Conservation (phyloP, 768 basidiomycete genomes). For the Russula compacta region DNA sequence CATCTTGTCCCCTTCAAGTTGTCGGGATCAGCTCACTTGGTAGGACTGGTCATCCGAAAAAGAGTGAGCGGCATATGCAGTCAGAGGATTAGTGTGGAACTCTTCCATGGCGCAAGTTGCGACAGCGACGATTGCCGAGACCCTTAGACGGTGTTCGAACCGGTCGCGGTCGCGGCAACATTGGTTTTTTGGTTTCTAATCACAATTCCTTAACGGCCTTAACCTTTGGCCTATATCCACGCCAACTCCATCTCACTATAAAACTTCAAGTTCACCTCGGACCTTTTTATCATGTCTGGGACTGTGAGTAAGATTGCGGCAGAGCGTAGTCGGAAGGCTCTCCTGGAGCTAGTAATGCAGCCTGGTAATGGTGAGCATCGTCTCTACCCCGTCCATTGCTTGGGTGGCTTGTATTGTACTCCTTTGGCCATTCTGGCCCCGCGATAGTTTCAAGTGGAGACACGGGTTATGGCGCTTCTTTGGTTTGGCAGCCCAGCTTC, state of each 20-base stretch:
- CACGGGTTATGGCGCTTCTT: not conserved
- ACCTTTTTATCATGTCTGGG: constrained; percentile 11
- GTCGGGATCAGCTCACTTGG: constrained; percentile 36
- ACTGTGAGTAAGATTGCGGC: constrained; percentile 10
- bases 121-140: not conserved
- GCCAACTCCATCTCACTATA: not conserved
- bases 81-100: not conserved
- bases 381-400: not conserved
- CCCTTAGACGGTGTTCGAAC: no score
- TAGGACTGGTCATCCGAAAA: constrained; percentile 51
- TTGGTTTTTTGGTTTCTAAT: not conserved
- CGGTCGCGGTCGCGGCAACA: not conserved
- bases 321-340: constrained; percentile 16
- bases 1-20: not conserved
- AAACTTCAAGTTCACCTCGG: not conserved
- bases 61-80: constrained; percentile 29
- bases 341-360: constrained; percentile 12
- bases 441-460: not conserved
- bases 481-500: not conserved
- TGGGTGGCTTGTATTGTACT: not conserved
- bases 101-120: not conserved
- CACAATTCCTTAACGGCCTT: not conserved
- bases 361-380: constrained; percentile 14
- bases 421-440: not conserved
- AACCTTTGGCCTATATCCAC: not conserved